phyloP scores from a whole-genome alignment of 2,329 filamentous ascomycete species.

The Aspergillus pseudonomiae region DNA sequence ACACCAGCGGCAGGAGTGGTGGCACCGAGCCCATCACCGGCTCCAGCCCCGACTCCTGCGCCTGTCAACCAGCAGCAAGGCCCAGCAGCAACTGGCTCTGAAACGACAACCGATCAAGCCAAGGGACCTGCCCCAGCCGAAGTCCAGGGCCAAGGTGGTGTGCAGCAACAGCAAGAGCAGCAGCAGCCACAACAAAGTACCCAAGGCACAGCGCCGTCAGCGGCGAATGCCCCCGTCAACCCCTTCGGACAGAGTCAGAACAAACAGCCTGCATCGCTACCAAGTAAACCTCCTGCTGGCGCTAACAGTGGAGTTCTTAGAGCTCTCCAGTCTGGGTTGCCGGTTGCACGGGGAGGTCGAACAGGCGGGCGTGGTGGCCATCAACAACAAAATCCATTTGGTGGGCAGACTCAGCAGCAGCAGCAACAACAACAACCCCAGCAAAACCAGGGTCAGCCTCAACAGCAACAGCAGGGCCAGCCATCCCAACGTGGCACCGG shows the following conservation, averaged over 20 bases:
- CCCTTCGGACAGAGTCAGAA: conserved; percentile 34
- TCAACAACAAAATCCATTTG: conserved; percentile 36
- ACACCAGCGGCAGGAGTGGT: conserved; percentile 16
- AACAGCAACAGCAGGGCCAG: conserved; percentile 23
- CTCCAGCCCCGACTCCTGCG: conserved; percentile 11
- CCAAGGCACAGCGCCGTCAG: conserved; percentile 17
- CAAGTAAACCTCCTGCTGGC: conserved; percentile 38
- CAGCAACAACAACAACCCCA: conserved; percentile 28
- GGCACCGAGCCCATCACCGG: conserved; percentile 2
- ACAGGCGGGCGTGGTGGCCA: conserved; percentile 44
- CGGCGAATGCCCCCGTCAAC: conserved; percentile 21
- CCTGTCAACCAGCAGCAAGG: conserved; percentile 10
- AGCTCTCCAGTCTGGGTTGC: conserved; percentile 49
- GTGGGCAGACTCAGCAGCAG: conserved; percentile 25
- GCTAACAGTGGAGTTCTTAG: conserved; percentile 46
- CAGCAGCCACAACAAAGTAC: conserved; percentile 24
- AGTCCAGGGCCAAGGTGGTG: conserved; percentile 17
- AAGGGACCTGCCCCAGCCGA: conserved; percentile 14
- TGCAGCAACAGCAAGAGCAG: conserved; percentile 21
- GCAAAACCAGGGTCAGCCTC: conserved; percentile 33
- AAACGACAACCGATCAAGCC: not conserved
- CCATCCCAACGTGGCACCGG: conserved; percentile 40
- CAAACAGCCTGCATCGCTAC: conserved; percentile 30
- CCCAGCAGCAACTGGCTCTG: conserved; percentile 18
- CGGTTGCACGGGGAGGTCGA: conserved; percentile 47